Conservation (phyloP, 2,329 filamentous ascomycete genomes). For the Talaromyces sp. region DNA sequence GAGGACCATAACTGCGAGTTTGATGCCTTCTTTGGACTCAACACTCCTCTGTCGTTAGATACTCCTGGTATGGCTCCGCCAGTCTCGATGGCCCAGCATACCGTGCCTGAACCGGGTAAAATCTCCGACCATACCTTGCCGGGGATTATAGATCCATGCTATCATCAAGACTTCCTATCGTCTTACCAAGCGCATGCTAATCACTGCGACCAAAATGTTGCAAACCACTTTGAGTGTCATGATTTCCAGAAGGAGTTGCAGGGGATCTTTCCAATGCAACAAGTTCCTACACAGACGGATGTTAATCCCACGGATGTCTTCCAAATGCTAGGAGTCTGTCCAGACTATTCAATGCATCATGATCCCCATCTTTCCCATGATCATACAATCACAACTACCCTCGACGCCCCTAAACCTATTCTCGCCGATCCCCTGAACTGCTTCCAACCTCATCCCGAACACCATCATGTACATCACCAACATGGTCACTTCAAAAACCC, state of each 20-base stretch:
- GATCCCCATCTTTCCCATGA: conserved; percentile 28
- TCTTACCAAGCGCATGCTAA: conserved; percentile 27
- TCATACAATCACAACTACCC: conserved; percentile 13
- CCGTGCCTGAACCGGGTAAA: conserved; percentile 25
- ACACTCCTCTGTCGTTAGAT: conserved; percentile 33
- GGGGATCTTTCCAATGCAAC: conserved; percentile 23
- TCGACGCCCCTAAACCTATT: conserved; percentile 28
- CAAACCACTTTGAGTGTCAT: conserved; percentile 34
- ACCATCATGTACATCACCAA: conserved; percentile 31
- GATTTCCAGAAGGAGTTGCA: conserved; percentile 34
- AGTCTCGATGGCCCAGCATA: conserved; percentile 19
- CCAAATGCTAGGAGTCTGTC: conserved; percentile 40
- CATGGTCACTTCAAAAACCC: conserved; percentile 32
- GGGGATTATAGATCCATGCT: conserved; percentile 19
- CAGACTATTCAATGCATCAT: conserved; percentile 32
- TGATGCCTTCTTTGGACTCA: conserved; percentile 37
- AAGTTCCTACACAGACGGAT: conserved; percentile 30
- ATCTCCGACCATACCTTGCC: conserved; percentile 19
- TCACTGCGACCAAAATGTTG: conserved; percentile 26
- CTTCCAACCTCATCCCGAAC: conserved; percentile 30
- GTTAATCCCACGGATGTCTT: conserved; percentile 41
- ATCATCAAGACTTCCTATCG: conserved; percentile 28
- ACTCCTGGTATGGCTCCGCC: conserved; percentile 30
- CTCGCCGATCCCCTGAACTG: conserved; percentile 31
- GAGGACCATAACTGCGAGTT: conserved; percentile 31